Percentiles rank a stretch among this genome's conserved stretches.
Evolutionary conservation across 805 yeast species (phyloP).

Genomic region (Candida mattraensis): DNA sequence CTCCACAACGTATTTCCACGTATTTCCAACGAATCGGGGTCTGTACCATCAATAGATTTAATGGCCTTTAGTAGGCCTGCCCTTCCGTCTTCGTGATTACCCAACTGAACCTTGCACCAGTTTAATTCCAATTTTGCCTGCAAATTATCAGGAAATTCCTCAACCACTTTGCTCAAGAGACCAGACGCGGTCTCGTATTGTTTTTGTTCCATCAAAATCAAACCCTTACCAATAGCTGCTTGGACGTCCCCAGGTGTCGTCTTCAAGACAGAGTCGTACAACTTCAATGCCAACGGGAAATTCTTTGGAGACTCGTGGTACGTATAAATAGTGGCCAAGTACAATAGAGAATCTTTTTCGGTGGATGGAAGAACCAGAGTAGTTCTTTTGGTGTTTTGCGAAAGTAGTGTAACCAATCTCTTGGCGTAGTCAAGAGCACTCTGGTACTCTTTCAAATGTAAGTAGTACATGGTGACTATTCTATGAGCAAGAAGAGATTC

Average conservation of each 20-base stretch:
- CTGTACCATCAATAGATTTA: conserved; percentile 45
- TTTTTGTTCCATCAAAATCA: conserved; percentile 68
- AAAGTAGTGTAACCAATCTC: conserved; percentile 56
- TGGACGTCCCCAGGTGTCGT: conserved; percentile 39
- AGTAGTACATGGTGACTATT: conserved; percentile 58
- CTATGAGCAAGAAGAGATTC: conserved; percentile 61
- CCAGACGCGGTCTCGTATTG: conserved; percentile 53
- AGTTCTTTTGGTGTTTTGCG: conserved; percentile 44
- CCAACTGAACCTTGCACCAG: conserved; percentile 71
- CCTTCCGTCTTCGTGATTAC: conserved; percentile 53
- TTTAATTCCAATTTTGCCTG: conserved; percentile 69
- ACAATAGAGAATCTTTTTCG: conserved; percentile 57
- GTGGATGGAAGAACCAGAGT: conserved; percentile 52
- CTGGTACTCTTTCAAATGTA: conserved; percentile 62
- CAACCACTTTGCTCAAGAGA: conserved; percentile 51
- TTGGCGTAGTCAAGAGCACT: conserved; percentile 61
- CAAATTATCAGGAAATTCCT: conserved; percentile 48
- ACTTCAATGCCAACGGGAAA: conserved; percentile 66
- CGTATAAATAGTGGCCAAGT: conserved; percentile 74
- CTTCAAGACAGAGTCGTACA: conserved; percentile 62
- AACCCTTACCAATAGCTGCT: conserved; percentile 81
- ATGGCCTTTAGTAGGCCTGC: conserved; percentile 46
- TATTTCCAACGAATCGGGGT: conserved; percentile 50
- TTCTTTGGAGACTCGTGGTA: conserved; percentile 91
- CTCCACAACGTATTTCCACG: conserved; percentile 71